Base-by-base conservation (phyloP, 192 early-diverging fungal species). In the Chytriomyces sp. region DNA sequence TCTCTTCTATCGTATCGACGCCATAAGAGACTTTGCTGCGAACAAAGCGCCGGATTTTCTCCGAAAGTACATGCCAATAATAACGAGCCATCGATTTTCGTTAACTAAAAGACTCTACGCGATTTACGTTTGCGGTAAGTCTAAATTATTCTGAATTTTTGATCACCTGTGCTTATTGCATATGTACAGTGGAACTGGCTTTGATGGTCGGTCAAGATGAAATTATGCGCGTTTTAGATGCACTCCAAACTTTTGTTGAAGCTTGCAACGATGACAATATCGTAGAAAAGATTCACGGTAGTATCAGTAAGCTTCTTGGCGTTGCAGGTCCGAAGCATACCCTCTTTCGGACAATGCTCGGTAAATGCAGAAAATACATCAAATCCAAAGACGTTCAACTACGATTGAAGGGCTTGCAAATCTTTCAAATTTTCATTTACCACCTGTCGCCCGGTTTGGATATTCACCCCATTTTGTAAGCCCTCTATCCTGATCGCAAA, bases 1-100 rank as follows among this genome's bases (percentile, higher is more conserved):
- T 8, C 66, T 86, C n/a, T 74, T 83, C 44, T 86, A 83, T 63
- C 31, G 82, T 22, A 63, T 70, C 28, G 85, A 85, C 49, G 31
- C 80, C 5, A 77, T 86, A 22, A 60, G 75, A 34, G 79, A 85
- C 14, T 70, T 85, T 52, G 72, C 62, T 55, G 70, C 80, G 25
- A 75, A 77, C 56, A 84, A 85, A 61, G 80, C 83, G 2, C 74
- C 73, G 4, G 83, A 82, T 39, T 58, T 86, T 31, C 56, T 82
- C 4, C 68, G 59, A 3, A 82, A 79, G 44, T 79, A 78, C 52
- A 52, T 75, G 25, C 80, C 81, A 2, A 69, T 85, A 17, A 79
- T 83, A 17, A 76, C 78, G 5, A 86, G 83, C 58, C 75, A 75
- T 34, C 74, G 85, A 19, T 74, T 80, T 36, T 40, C 81, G 19